phyloP scores from a whole-genome alignment of 495 filamentous ascomycete genomes.

The Daldinia concentrica region DNA sequence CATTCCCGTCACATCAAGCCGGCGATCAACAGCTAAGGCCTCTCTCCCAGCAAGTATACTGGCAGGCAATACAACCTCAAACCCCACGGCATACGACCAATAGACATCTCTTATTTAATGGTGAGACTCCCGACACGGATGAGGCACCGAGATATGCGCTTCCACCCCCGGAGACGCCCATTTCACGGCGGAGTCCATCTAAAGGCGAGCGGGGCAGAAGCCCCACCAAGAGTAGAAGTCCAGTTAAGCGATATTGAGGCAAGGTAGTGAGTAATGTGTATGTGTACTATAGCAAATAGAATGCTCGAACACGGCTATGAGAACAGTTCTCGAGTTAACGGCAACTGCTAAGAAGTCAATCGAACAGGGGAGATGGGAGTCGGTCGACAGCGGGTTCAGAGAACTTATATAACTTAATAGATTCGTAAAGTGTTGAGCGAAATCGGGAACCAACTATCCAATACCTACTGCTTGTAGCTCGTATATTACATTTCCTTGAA shows the following conservation, averaged over 20 bases:
- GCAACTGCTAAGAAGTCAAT: neutral
- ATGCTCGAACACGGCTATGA: too few species aligned
- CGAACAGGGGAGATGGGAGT: neutral
- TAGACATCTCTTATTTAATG: slow-evolving; percentile 44
- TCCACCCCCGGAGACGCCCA: slow-evolving; percentile 53
- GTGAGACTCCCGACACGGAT: slow-evolving; percentile 56
- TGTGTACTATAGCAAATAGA: slow-evolving; percentile 18
- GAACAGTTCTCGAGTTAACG: neutral
- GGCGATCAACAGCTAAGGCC: slow-evolving; percentile 42
- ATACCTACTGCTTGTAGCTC: too few species aligned
- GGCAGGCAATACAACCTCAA: slow-evolving; percentile 53
- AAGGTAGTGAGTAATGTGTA: slow-evolving; percentile 1
- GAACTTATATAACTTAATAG: neutral
- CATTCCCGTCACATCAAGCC: slow-evolving; percentile 48
- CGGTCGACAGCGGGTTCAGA: neutral
- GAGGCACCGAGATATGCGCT: slow-evolving; percentile 48
- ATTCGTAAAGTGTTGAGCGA: neutral
- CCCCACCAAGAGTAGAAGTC: slow-evolving; percentile 53
- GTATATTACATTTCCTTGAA: too few species aligned
- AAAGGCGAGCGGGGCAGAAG: slow-evolving; percentile 57
- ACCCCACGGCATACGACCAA: slow-evolving; percentile 51
- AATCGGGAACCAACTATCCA: neutral
- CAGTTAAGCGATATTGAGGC: slow-evolving; percentile 51
- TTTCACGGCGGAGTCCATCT: slow-evolving; percentile 53
- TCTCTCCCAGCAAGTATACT: slow-evolving; percentile 51